phyloP scores from a whole-genome alignment of 75 land plant genomes.

The Cunninghamia lanceolata region DNA sequence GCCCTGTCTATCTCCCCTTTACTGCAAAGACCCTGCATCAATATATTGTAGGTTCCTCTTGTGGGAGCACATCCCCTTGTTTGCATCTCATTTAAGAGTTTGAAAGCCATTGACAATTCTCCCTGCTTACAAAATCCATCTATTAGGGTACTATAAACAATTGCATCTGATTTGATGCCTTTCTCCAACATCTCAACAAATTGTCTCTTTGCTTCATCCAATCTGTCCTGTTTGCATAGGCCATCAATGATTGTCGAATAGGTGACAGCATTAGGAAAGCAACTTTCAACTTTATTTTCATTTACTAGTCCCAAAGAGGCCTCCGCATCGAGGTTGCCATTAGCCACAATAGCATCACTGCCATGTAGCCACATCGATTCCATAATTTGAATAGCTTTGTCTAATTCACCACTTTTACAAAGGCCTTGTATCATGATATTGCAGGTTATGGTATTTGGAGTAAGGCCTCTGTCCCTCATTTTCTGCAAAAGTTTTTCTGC shows the following conservation, averaged over 20 bases:
- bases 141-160: conserved; percentile 60
- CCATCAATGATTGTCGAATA: conserved; percentile 72
- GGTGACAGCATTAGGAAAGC: conserved; percentile 61
- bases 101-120: conserved; percentile 61
- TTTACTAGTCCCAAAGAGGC: conserved; percentile 44
- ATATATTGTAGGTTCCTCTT: conserved; percentile 50
- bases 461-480: conserved; percentile 68
- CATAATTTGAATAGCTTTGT: conserved; percentile 63
- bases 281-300: conserved; percentile 20
- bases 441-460: conserved; percentile 55
- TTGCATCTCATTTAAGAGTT: conserved; percentile 67
- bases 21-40: conserved; percentile 43
- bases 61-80: conserved; percentile 47
- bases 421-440: conserved; percentile 74
- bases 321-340: conserved; percentile 34
- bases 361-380: conserved; percentile 70
- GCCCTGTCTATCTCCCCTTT: conserved; percentile 49
- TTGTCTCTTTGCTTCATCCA: conserved; percentile 66
- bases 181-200: conserved; percentile 55
- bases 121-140: conserved; percentile 65
- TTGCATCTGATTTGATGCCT: conserved; percentile 60
- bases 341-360: conserved; percentile 39
- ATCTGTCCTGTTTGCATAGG: conserved; percentile 68
- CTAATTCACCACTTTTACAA: conserved; percentile 60
- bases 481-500: conserved; percentile 62